phyloP scores from a whole-genome alignment of 1,284 basidiomycete species.

The Ganoderma lucidum region DNA sequence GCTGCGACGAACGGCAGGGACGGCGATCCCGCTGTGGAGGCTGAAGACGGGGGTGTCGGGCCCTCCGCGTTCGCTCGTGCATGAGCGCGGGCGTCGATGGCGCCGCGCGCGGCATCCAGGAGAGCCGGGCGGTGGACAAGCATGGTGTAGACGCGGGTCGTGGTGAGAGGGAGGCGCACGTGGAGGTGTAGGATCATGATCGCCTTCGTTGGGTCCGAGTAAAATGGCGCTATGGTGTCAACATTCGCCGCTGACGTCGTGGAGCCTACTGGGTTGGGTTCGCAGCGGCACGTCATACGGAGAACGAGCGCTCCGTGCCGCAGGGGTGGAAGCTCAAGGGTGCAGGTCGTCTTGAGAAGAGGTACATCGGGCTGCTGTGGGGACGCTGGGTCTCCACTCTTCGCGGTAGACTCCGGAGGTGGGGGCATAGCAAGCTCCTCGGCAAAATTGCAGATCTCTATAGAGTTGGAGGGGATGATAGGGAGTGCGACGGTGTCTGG shows the following conservation, averaged over 20 bases:
- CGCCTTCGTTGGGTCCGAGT: constrained; percentile 44
- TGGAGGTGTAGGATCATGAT: constrained; percentile 51
- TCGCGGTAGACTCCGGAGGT: constrained; percentile 12
- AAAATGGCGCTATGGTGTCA: constrained; percentile 37
- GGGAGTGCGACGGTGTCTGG: constrained; percentile 51
- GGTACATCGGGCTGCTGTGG: constrained; percentile 12
- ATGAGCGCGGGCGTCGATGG: constrained; percentile 1
- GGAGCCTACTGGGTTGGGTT: constrained; percentile 52
- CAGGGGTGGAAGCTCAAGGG: constrained; percentile 47
- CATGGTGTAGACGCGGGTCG: constrained; percentile 43
- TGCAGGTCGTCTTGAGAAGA: constrained; percentile 28
- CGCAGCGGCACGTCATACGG: constrained; percentile 50
- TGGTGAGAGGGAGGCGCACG: constrained; percentile 20
- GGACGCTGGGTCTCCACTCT: not conserved
- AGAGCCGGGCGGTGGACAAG: constrained; percentile 50
- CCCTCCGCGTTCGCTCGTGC: not conserved
- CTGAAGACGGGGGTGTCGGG: not conserved
- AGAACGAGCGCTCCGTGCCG: constrained; percentile 36
- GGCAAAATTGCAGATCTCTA: constrained; percentile 52
- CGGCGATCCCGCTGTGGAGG: not conserved
- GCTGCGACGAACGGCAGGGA: not conserved
- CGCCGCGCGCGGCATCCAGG: constrained; percentile 27
- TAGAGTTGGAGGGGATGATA: constrained; percentile 42
- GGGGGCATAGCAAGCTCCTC: constrained; percentile 22
- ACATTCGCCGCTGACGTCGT: constrained; percentile 14